A percentile compares a stretch with the other conserved stretches of the same genome.
These are phyloP conservation scores for Amborella trichopoda DNA, from an alignment of 164 flowering plant genomes.

Conservation along the genomic window DNA sequence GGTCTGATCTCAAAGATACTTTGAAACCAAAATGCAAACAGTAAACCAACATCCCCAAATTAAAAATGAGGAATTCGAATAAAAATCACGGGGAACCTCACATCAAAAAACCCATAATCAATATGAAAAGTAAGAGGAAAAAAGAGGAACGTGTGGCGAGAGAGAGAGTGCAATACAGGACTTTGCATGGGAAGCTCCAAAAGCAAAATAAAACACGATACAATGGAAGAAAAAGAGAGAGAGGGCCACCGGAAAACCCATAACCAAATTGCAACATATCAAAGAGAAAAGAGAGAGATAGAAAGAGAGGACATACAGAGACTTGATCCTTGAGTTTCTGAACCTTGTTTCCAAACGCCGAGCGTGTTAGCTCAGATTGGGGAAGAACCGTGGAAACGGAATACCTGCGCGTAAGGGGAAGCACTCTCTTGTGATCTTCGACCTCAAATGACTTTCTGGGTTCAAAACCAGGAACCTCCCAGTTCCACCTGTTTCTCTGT, in stretches of 20 bases:
- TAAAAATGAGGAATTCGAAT: too few relatives aligned
- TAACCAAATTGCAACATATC: background rate
- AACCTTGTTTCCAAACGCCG: constrained; percentile 33
- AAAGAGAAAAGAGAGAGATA: background rate
- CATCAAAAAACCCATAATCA: background rate
- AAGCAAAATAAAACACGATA: too few relatives aligned
- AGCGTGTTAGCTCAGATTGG: constrained; percentile 24
- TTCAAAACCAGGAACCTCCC: constrained; percentile 92
- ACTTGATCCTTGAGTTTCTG: constrained; percentile 57
- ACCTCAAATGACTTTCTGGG: constrained; percentile 44
- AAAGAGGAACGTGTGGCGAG: background rate
- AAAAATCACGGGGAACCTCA: too few relatives aligned
- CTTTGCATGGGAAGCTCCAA: too few relatives aligned
- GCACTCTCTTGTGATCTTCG: constrained; percentile 17
- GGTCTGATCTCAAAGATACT: too few relatives aligned
- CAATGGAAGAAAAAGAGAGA: too few relatives aligned
- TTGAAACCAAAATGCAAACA: too few relatives aligned
- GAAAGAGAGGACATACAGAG: constrained; percentile 29
- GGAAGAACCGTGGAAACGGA: constrained; percentile 48
- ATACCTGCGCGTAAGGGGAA: constrained; percentile 44
- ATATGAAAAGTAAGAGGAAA: background rate
- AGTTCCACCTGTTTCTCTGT: constrained; percentile 70
- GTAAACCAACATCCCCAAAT: too few relatives aligned
- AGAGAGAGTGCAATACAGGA: background rate
- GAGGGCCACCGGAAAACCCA: background rate